Conservation (phyloP, 768 basidiomycete species). For the Podaxis sp. region DNA sequence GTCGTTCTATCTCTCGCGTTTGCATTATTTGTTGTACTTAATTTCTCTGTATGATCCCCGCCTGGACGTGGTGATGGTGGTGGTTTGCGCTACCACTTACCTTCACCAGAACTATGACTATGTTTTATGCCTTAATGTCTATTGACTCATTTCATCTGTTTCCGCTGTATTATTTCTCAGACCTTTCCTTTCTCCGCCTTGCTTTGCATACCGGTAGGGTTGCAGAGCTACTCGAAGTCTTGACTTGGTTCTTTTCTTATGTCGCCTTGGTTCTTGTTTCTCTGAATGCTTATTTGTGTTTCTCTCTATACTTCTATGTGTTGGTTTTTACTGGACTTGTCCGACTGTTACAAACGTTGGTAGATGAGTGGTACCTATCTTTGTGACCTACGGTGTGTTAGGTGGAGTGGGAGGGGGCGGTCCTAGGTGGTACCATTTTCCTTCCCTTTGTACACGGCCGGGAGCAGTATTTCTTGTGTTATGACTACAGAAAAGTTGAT, state of each 20-base stretch:
- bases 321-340: neutral
- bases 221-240: neutral
- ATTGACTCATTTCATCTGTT: neutral
- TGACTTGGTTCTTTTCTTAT: neutral
- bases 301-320: neutral
- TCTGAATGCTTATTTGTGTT: neutral
- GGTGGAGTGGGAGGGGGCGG: neutral
- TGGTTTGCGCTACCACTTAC: constrained; percentile 12
- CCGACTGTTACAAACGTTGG: neutral
- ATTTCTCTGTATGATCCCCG: neutral
- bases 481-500: neutral
- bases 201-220: neutral
- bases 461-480: neutral
- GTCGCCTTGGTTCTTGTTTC: neutral
- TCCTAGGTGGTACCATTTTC: constrained; percentile 5
- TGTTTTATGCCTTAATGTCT: neutral
- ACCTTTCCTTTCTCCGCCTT: neutral
- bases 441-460: constrained; percentile 4
- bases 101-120: neutral
- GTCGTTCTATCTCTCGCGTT: neutral
- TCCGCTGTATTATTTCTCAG: neutral
- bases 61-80: neutral
- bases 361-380: constrained; percentile 4
- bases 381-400: neutral
- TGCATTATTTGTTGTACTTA: neutral